Conservation (phyloP, 257 asterid species). For the Gardenia jasminoides region DNA sequence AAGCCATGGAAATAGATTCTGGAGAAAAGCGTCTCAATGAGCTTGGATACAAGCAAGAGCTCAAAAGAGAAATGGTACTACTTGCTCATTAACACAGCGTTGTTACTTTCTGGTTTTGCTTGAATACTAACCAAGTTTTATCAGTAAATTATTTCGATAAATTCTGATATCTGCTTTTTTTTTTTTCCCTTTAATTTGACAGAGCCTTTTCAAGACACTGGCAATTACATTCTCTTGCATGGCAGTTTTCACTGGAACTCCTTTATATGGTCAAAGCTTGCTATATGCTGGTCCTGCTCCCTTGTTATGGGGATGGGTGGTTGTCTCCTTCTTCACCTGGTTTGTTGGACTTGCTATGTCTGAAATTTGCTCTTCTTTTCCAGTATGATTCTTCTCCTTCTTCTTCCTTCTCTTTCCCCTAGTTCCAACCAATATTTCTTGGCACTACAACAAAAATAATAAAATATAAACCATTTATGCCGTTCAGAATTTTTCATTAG, state of each 20-base stretch:
- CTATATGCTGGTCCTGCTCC: constrained; percentile 42
- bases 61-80: constrained; percentile 41
- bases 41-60: constrained; percentile 56
- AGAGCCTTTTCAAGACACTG: constrained; percentile 42
- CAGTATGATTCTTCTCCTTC: constrained; percentile 23
- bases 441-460: too few species aligned
- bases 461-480: too few species aligned
- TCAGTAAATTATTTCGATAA: too few species aligned
- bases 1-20: constrained; percentile 29
- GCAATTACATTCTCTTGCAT: constrained; percentile 46
- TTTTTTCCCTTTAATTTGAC: background rate
- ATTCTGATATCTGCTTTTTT: background rate
- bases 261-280: constrained; percentile 42
- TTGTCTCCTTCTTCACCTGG: constrained; percentile 12
- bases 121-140: too few species aligned
- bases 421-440: background rate
- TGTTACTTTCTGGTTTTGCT: too few species aligned
- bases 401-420: background rate
- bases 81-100: background rate
- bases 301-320: constrained; percentile 50
- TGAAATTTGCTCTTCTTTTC: constrained; percentile 54
- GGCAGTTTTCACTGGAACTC: constrained; percentile 52
- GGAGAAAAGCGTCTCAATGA: constrained; percentile 47
- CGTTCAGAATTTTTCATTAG: too few species aligned
- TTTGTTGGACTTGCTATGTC: constrained; percentile 33